Conservation (phyloP, 495 filamentous ascomycete species). For the Pyronema omphalodes region DNA sequence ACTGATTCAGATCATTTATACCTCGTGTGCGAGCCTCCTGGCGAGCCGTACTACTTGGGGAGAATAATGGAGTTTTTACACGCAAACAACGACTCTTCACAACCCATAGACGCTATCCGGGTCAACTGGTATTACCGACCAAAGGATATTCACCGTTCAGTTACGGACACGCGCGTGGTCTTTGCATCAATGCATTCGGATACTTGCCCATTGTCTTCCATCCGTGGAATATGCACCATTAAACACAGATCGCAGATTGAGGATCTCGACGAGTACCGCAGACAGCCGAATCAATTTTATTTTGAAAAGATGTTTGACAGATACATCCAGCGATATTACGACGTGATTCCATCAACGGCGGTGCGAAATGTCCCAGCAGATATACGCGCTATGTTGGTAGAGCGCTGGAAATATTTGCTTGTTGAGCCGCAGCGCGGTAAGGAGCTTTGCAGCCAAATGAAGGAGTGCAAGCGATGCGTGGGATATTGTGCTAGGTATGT, state of each 20-base stretch:
- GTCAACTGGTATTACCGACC: slow-evolving; percentile 98
- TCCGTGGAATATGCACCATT: slow-evolving; percentile 85
- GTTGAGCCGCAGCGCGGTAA: slow-evolving; percentile 82
- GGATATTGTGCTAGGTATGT: slow-evolving; percentile 78
- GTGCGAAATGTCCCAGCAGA: slow-evolving; percentile 91
- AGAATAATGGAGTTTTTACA: slow-evolving; percentile 97
- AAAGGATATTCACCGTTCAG: slow-evolving; percentile 82
- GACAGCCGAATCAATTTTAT: slow-evolving; percentile 72
- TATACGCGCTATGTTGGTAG: slow-evolving; percentile 86
- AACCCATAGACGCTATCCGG: slow-evolving; percentile 67
- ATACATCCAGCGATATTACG: slow-evolving; percentile 94
- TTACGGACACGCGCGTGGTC: slow-evolving; percentile 69
- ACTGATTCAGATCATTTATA: slow-evolving; percentile 67
- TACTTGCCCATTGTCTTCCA: slow-evolving; percentile 71
- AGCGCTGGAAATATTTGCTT: slow-evolving; percentile 86
- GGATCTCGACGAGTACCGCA: slow-evolving; percentile 67
- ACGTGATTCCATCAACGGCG: slow-evolving; percentile 75
- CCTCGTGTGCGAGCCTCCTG: slow-evolving; percentile 90
- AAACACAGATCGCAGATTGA: slow-evolving; percentile 69
- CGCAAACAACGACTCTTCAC: slow-evolving; percentile 46
- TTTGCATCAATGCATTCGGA: slow-evolving; percentile 99
- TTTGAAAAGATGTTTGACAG: slow-evolving; percentile 95
- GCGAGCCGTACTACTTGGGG: slow-evolving; percentile 92
- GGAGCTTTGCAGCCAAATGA: slow-evolving; percentile 90
- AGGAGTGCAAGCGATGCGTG: slow-evolving; percentile 80